A percentile compares a stretch with the other conserved stretches of the same genome.
These are phyloP conservation scores for Ceratorhiza oryzae-sativae DNA, from an alignment of 1,284 basidiomycete genomes.

Conservation along the genomic window DNA sequence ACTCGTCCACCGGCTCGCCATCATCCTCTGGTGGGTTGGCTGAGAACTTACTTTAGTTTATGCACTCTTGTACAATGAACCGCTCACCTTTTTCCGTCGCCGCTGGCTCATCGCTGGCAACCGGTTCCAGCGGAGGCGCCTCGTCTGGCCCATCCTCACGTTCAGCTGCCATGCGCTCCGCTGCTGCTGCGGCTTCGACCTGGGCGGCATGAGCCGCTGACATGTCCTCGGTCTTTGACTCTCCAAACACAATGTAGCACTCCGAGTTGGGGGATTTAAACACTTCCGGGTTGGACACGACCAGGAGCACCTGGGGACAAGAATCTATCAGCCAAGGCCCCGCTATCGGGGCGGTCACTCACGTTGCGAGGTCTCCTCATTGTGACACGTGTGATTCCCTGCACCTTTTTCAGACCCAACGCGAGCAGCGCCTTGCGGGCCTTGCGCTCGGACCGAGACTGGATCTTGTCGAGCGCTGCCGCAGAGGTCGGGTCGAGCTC, in stretches of 20 bases:
- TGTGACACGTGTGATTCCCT: slow-evolving; percentile 93
- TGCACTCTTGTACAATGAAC: slow-evolving; percentile 48
- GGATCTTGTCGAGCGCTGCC: slow-evolving; percentile 89
- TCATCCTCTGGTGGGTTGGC: slow-evolving; percentile 60
- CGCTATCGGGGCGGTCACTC: no score
- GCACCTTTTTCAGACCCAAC: slow-evolving; percentile 90
- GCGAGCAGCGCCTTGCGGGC: slow-evolving; percentile 87
- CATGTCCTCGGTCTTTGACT: slow-evolving; percentile 97
- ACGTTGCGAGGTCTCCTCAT: slow-evolving; percentile 95
- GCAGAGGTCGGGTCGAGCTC: slow-evolving; percentile 75
- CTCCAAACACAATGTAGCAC: slow-evolving; percentile 98
- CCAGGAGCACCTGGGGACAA: slow-evolving; percentile 79
- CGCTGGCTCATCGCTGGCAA: slow-evolving; percentile 81
- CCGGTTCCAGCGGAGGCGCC: slow-evolving; percentile 61
- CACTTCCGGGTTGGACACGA: slow-evolving; percentile 92
- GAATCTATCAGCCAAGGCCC: no score
- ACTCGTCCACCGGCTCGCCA: slow-evolving; percentile 78
- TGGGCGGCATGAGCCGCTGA: slow-evolving; percentile 84
- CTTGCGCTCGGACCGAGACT: slow-evolving; percentile 90
- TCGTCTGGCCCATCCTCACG: slow-evolving; percentile 52
- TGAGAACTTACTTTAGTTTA: slow-evolving; percentile 49
- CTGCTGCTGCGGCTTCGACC: slow-evolving; percentile 53
- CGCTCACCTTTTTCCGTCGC: slow-evolving; percentile 57
- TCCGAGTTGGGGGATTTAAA: slow-evolving; percentile 98
- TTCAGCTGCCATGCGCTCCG: slow-evolving; percentile 31